A percentile compares a stretch with the other conserved stretches of the same genome.
phyloP scores from a whole-genome alignment of 306 rosid species.

The Parietaria judaica region DNA sequence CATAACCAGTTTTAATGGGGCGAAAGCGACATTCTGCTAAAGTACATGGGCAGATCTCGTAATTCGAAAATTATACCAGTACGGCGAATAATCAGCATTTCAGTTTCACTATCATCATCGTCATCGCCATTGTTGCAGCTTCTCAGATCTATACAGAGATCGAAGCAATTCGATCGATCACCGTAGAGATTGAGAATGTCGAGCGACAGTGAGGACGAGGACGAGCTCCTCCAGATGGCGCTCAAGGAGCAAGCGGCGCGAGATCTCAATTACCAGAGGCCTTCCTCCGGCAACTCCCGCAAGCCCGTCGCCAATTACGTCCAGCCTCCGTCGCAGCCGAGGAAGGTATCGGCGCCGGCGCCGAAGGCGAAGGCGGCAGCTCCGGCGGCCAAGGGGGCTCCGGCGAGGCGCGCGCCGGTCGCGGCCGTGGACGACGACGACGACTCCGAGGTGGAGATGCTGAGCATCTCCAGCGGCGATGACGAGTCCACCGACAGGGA shows the following conservation, averaged over 20 bases:
- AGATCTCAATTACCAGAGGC: slow-evolving; percentile 55
- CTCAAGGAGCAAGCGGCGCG: slow-evolving; percentile 81
- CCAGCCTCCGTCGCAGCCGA: slow-evolving; percentile 42
- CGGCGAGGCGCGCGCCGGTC: slow-evolving; percentile 21
- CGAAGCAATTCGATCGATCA: neutral
- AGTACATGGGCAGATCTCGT: too few species aligned
- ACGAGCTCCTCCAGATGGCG: slow-evolving; percentile 94
- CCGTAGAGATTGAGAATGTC: slow-evolving; percentile 35
- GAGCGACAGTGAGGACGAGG: slow-evolving; percentile 87
- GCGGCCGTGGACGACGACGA: slow-evolving; percentile 59
- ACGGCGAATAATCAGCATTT: too few species aligned
- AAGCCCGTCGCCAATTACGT: slow-evolving; percentile 88
- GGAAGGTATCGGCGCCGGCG: slow-evolving; percentile 4
- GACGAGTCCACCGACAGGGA: slow-evolving; percentile 48
- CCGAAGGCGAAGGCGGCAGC: slow-evolving; percentile 2
- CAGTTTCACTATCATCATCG: neutral
- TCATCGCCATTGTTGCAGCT: neutral
- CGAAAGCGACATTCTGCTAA: too few species aligned
- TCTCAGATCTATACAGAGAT: neutral
- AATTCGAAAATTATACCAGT: too few species aligned
- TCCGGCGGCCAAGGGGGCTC: slow-evolving; percentile 13
- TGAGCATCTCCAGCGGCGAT: slow-evolving; percentile 96
- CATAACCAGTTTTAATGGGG: too few species aligned
- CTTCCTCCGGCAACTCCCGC: slow-evolving; percentile 36
- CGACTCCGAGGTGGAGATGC: slow-evolving; percentile 95